Percentiles rank a stretch among this genome's conserved stretches.
Evolutionary conservation across 768 basidiomycete species (phyloP).

Genomic region (Auriculariales sp.): DNA sequence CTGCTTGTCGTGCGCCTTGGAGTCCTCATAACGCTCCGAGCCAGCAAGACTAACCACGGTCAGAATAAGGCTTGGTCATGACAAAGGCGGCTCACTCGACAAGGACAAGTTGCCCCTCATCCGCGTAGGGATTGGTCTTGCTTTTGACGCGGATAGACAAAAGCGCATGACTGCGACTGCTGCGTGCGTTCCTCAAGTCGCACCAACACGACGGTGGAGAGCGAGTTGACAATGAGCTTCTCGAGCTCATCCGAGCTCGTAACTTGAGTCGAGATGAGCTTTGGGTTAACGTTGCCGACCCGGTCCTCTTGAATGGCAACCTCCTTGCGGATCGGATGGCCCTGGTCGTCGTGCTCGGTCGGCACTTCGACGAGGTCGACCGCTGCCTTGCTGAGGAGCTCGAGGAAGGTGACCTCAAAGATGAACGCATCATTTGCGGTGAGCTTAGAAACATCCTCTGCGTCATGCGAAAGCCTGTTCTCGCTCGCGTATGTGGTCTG

Average conservation of each 20-base stretch:
- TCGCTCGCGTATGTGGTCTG: slow-evolving; percentile 11
- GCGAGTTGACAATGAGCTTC: slow-evolving; percentile 15
- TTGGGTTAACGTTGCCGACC: slow-evolving; percentile 16
- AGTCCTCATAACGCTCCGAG: slow-evolving; percentile 23
- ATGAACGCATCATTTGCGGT: slow-evolving; percentile 11
- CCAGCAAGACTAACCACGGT: slow-evolving; percentile 17
- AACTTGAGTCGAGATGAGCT: slow-evolving; percentile 14
- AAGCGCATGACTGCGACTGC: slow-evolving; percentile 21
- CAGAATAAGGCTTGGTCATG: no score
- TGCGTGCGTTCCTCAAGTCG: slow-evolving; percentile 19
- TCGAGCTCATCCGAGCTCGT: slow-evolving; percentile 19
- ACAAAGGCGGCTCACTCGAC: slow-evolving; percentile 18
- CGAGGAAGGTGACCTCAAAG: slow-evolving; percentile 20
- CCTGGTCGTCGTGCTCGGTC: slow-evolving; percentile 12
- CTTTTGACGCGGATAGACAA: slow-evolving; percentile 20
- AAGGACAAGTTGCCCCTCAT: slow-evolving; percentile 21
- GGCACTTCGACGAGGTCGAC: slow-evolving; percentile 17
- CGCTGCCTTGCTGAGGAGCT: slow-evolving; percentile 19
- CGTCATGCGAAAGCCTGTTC: not conserved
- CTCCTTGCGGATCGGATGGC: slow-evolving; percentile 15
- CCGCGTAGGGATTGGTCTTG: slow-evolving; percentile 18
- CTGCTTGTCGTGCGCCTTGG: slow-evolving; percentile 21
- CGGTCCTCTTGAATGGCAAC: slow-evolving; percentile 19
- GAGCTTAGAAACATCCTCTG: not conserved
- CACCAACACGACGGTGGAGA: slow-evolving; percentile 16